Conservation (phyloP, 2,329 filamentous ascomycete genomes). For the Talaromyces albobiverticillius region DNA sequence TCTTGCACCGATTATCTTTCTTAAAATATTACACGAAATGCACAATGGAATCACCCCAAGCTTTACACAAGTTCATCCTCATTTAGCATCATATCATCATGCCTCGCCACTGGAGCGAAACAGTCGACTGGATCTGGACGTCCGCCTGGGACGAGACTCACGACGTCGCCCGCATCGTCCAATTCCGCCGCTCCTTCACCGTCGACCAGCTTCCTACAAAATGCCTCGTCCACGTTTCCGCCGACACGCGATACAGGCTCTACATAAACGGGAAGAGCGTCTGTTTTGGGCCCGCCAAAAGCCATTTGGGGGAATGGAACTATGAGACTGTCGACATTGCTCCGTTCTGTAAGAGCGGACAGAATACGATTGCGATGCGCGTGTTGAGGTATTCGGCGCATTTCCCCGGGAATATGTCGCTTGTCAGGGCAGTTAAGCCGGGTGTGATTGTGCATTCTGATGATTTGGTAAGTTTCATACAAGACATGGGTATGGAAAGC, state of each 20-base stretch:
- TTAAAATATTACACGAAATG: too few relatives aligned
- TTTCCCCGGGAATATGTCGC: slow-evolving; percentile 21
- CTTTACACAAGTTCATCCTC: too few relatives aligned
- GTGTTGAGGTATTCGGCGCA: slow-evolving; percentile 21
- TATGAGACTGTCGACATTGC: slow-evolving; percentile 24
- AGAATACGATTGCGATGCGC: slow-evolving; percentile 18
- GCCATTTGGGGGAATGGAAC: slow-evolving; percentile 20
- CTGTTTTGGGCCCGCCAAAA: slow-evolving; percentile 22
- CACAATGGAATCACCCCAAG: too few relatives aligned
- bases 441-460: slow-evolving; percentile 23
- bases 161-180: not conserved
- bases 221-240: slow-evolving; percentile 18
- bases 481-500: too few relatives aligned
- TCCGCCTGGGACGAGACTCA: not conserved
- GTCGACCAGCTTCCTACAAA: not conserved
- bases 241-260: slow-evolving; percentile 21
- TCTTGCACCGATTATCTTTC: too few relatives aligned
- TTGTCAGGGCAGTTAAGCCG: slow-evolving; percentile 21
- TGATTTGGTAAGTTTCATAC: slow-evolving; percentile 12
- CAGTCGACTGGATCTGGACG: slow-evolving; percentile 2
- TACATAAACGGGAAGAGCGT: slow-evolving; percentile 20
- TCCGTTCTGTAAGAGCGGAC: slow-evolving; percentile 16
- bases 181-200: not conserved
- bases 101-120: slow-evolving; percentile 5
- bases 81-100: too few relatives aligned